Evolutionary conservation across 257 asterid species (phyloP), one percentile per base, ranked within the genome.

Genomic region (Echium plantagineum): DNA sequence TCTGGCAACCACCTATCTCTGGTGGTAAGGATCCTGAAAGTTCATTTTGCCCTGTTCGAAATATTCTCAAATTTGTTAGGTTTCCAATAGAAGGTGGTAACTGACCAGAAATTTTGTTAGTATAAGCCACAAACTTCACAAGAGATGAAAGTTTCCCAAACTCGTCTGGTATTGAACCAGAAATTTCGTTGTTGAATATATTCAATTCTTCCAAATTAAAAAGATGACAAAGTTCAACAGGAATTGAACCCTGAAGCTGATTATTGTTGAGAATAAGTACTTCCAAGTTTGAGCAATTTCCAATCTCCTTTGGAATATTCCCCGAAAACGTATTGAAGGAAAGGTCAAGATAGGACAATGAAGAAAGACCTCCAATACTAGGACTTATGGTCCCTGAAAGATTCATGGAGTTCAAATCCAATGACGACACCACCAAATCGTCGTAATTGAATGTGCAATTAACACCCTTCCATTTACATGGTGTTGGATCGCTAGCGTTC

Each of bases 391-490:
- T 74, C 21, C 98, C 98, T 7, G 96, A 87, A 30, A 90, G 91
- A 67, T 83, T 90, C 69, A 62, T 22, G 3, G 57, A 70, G 24
- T 46, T 52, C 77, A 90, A 75, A 76, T 82, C 74, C 19, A 90
- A 89, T 32, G 86, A 85, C 74, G 69, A 68, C 38, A 90, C 95
- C 0, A 76, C 85, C 7, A 81, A 84, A 66, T 51, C 21, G 38
- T 38, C 21, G 52, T 70, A 71, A 71, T 56, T 77, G 17, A 59
- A 30, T 2, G 85, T 78, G 80, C 98, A 90, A 48, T 75, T 80
- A 61, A 90, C 95, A 57, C 98, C 96, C 21, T 58, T 10, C 98
- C 98, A 90, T 56, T 69, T 66, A 68, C 98, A 90, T 18, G 98
- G 95, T 7, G 83, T 82, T 35, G 57, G 74, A 70, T 87, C 91